phyloP scores from a whole-genome alignment of 441 rosid genomes.

The Adansonia grandidieri region DNA sequence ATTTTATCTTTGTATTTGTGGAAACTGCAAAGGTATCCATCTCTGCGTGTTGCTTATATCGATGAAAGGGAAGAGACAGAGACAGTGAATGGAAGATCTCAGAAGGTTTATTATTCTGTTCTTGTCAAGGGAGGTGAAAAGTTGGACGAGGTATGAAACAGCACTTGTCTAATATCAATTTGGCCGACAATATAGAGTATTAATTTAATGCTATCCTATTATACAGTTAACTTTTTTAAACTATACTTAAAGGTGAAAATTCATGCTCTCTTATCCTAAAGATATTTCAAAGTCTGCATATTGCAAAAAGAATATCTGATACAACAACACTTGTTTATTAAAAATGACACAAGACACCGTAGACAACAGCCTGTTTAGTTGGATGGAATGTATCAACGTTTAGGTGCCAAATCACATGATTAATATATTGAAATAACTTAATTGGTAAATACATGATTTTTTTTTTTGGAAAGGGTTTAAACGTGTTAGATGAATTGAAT shows the following conservation, averaged over 20 bases:
- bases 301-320: background rate
- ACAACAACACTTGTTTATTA: background rate
- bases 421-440: conserved; percentile 1
- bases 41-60: conserved; percentile 87
- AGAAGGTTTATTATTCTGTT: conserved; percentile 76
- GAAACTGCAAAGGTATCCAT: conserved; percentile 64
- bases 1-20: conserved; percentile 29
- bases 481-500: conserved; percentile 11
- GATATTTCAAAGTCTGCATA: background rate
- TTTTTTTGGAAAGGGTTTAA: conserved; percentile 9
- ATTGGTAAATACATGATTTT: background rate
- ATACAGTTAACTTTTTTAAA: background rate
- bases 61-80: conserved; percentile 82
- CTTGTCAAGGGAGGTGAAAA: conserved; percentile 85
- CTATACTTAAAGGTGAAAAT: background rate
- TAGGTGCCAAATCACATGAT: conserved; percentile 1
- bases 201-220: background rate
- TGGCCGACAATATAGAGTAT: background rate
- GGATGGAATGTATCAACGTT: background rate
- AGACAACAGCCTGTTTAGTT: conserved; percentile 2
- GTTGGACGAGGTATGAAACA: conserved; percentile 71
- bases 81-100: conserved; percentile 54
- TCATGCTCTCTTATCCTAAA: conserved; percentile 2
- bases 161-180: conserved; percentile 12
- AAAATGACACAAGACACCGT: background rate